Base-by-base conservation (phyloP, 2,329 filamentous ascomycete genomes). In the Aspergillus intermedius region DNA sequence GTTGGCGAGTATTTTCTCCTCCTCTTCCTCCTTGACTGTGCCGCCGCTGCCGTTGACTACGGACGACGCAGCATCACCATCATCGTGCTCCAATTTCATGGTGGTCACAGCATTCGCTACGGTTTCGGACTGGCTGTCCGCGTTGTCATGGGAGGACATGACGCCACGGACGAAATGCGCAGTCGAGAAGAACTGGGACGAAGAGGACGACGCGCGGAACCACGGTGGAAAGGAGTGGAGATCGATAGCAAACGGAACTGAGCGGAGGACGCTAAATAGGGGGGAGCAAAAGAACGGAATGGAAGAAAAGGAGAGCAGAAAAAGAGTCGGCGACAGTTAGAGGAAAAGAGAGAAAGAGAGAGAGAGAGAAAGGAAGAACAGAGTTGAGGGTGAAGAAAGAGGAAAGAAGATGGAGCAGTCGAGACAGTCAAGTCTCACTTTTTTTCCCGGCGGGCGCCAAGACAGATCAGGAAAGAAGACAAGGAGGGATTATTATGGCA, bases 101-200 rank as follows among this genome's bases (percentile, higher is more conserved):
- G 62, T 64, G 51, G 62, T 70, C 56, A 66, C 62, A 42, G 63
- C 67, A 57, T 65, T 56, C 47, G 59, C 58, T 59, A 64, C 61
- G 23, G 59, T 57, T 55, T 65, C 62, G 56, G 62, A 53, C 53
- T 65, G 63, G 55, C 54, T 59, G 61, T 71, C 68, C 59, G 67
- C 65, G 59, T 64, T 58, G 63, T 65, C 68, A 68, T 70, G 65
- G 59, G 61, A 54, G 56, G 65, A 65, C 69, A 72, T 72, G 66
- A 69, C 67, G 65, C 68, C 62, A 63, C 59, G 61, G 61, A 64
- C 65, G 47, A 48, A 46, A 50, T 50, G 53, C 54, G 54, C 56
- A 55, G 49, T 49, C 48, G 54, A 54, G 40, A 34, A 48, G 46
- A 37, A 42, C 28, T 48, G 30, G 45, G 4, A 39, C 12, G 6